These are phyloP conservation scores for Trichoderma reesei DNA, from an alignment of 495 filamentous ascomycete genomes.

Conservation along the genomic window DNA sequence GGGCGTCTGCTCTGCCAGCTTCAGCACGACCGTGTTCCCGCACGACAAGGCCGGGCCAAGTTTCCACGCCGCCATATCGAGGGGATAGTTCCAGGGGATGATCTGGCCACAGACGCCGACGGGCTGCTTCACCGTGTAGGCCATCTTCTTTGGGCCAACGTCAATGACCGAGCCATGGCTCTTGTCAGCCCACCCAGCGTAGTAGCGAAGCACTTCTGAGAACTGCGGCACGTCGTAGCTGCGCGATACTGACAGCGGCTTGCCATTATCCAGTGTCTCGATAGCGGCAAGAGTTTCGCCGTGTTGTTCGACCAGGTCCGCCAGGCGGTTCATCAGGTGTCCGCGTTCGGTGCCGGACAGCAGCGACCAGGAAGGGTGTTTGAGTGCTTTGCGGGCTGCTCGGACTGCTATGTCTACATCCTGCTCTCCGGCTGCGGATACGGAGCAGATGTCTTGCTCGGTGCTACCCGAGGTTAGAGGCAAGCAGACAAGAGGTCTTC, in stretches of 20 bases:
- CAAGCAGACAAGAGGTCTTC: no score
- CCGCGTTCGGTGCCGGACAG: constrained; percentile 69
- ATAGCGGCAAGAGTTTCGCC: constrained; percentile 75
- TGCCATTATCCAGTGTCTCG: constrained; percentile 95
- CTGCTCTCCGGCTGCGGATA: constrained; percentile 70
- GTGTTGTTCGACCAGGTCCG: constrained; percentile 64
- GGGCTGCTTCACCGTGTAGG: constrained; percentile 84
- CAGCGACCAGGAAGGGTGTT: constrained; percentile 72
- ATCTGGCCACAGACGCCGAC: constrained; percentile 91
- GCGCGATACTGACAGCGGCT: constrained; percentile 66
- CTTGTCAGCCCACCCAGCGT: constrained; percentile 90
- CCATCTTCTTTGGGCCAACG: constrained; percentile 69
- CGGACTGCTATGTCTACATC: constrained; percentile 80
- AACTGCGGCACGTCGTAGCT: constrained; percentile 68
- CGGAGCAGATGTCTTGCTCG: constrained; percentile 73
- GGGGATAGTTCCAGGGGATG: constrained; percentile 88
- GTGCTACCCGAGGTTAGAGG: constrained; percentile 39
- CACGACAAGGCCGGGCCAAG: constrained; percentile 80
- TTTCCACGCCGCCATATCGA: constrained; percentile 92
- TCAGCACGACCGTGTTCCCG: constrained; percentile 82
- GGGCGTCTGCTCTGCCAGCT: constrained; percentile 89
- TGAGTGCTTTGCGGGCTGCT: constrained; percentile 78
- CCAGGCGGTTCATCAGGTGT: constrained; percentile 64
- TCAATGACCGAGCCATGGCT: constrained; percentile 83
- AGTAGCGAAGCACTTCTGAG: constrained; percentile 65